Percentiles rank a stretch among this genome's conserved stretches.
These are phyloP conservation scores for Boeremia exigua DNA, from an alignment of 2,329 filamentous ascomycete species.

Conservation along the genomic window DNA sequence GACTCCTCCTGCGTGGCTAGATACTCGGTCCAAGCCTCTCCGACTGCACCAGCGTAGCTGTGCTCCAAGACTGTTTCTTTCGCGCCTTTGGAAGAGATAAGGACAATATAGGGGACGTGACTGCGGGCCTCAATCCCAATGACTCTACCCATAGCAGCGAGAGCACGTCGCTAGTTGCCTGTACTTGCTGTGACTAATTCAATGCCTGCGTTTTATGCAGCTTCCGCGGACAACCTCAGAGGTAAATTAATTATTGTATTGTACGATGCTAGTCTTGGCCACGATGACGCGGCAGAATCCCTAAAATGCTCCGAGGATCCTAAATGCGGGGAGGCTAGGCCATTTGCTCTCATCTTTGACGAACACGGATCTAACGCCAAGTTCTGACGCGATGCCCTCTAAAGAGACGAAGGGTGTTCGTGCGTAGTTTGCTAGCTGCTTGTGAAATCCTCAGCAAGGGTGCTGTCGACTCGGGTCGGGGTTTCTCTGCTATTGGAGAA, in stretches of 20 bases:
- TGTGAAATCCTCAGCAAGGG: conserved; percentile 58
- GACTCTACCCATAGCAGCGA: conserved; percentile 70
- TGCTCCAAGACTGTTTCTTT: conserved; percentile 61
- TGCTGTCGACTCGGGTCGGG: neutral
- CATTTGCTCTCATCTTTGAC: conserved; percentile 75
- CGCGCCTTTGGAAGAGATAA: conserved; percentile 69
- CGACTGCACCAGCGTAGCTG: conserved; percentile 69
- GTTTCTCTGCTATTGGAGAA: neutral
- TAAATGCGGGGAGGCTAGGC: conserved; percentile 76
- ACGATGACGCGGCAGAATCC: conserved; percentile 66
- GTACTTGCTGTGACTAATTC: conserved; percentile 72
- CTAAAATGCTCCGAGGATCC: conserved; percentile 82
- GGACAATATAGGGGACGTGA: conserved; percentile 67
- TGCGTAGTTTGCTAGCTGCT: conserved; percentile 62
- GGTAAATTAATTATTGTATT: conserved; percentile 54
- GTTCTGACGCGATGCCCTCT: conserved; percentile 59
- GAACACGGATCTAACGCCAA: conserved; percentile 61
- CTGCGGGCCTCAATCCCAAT: conserved; percentile 64
- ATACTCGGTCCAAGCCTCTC: conserved; percentile 54
- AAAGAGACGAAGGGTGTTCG: conserved; percentile 63
- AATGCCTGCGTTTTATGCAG: conserved; percentile 20
- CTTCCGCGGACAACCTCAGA: conserved; percentile 53
- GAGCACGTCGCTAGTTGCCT: conserved; percentile 77
- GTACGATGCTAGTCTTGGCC: conserved; percentile 49
- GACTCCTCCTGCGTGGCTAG: conserved; percentile 51